phyloP scores from a whole-genome alignment of 768 basidiomycete genomes.

The Agrocybe pediades region DNA sequence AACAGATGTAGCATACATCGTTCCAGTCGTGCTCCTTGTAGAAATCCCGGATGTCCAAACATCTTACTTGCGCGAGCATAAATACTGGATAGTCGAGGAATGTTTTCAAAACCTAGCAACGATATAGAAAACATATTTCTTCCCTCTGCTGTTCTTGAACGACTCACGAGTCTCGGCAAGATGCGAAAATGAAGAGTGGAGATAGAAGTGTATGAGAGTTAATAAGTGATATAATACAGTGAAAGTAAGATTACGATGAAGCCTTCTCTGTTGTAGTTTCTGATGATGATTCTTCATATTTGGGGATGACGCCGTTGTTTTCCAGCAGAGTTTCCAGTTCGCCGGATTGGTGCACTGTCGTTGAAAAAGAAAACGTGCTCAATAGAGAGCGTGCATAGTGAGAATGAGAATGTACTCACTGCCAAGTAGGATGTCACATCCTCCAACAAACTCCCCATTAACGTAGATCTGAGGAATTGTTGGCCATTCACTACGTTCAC shows the following conservation, averaged over 20 bases:
- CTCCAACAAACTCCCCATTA: conserved; percentile 94
- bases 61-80: too few relatives aligned
- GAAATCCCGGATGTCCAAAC: too few relatives aligned
- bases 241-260: conserved; percentile 2
- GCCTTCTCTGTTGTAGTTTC: neutral
- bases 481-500: conserved; percentile 82
- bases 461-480: conserved; percentile 96
- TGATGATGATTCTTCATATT: conserved; percentile 26
- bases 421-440: conserved; percentile 90
- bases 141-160: neutral
- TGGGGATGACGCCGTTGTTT: conserved; percentile 70
- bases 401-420: conserved; percentile 55
- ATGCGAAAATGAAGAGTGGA: neutral
- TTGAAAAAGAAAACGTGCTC: too few relatives aligned
- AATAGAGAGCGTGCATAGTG: too few relatives aligned
- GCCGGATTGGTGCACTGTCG: conserved; percentile 92
- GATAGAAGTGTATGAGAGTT: neutral
- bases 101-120: too few relatives aligned
- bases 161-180: neutral
- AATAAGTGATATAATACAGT: neutral
- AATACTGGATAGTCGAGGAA: too few relatives aligned
- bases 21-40: too few relatives aligned
- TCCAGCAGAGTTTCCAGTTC: conserved; percentile 85
- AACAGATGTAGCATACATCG: too few relatives aligned
- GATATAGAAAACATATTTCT: too few relatives aligned